Percentiles rank a stretch among this genome's conserved stretches.
These are phyloP conservation scores for Candida adriatica DNA, from an alignment of 805 yeast genomes.

Conservation along the genomic window DNA sequence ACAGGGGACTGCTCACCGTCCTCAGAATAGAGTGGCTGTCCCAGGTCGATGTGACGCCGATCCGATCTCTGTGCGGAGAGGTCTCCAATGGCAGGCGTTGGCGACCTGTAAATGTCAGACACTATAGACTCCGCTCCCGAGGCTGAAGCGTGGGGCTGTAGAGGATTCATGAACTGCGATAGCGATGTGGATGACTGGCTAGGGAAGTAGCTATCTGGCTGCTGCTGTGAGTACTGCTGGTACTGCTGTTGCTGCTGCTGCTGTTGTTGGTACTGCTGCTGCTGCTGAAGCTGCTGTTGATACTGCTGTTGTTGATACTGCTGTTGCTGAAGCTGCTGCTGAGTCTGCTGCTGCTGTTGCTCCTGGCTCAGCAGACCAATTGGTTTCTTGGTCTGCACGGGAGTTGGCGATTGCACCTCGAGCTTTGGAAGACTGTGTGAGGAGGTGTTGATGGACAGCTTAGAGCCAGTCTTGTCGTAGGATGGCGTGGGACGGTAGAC, in stretches of 20 bases:
- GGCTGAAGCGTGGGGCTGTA: not conserved
- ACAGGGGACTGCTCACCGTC: slow-evolving; percentile 3
- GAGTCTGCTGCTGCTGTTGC: not conserved
- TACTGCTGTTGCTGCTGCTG: not conserved
- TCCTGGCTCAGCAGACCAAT: not conserved
- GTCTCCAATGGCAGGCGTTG: slow-evolving; percentile 21
- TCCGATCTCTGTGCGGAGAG: slow-evolving; percentile 1
- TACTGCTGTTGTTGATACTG: not conserved
- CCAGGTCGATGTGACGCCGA: slow-evolving; percentile 8
- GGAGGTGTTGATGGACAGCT: slow-evolving; percentile 1
- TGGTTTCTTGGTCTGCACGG: slow-evolving; percentile 2
- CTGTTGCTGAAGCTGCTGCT: not conserved
- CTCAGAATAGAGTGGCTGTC: slow-evolving; percentile 7
- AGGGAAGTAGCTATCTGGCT: not conserved
- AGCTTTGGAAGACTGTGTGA: slow-evolving; percentile 4
- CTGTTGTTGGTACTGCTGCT: not conserved
- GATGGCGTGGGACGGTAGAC: not conserved
- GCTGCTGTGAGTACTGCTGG: not conserved
- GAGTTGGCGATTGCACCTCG: slow-evolving; percentile 10
- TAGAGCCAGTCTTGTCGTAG: slow-evolving; percentile 1
- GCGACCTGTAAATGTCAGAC: slow-evolving; percentile 6
- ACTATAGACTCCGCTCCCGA: slow-evolving; percentile 1
- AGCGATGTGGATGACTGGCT: not conserved
- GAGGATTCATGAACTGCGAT: not conserved
- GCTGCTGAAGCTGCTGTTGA: not conserved